Evolutionary conservation across 2,329 filamentous ascomycete genomes (phyloP).

Genomic region (Curvularia verruculosa): DNA sequence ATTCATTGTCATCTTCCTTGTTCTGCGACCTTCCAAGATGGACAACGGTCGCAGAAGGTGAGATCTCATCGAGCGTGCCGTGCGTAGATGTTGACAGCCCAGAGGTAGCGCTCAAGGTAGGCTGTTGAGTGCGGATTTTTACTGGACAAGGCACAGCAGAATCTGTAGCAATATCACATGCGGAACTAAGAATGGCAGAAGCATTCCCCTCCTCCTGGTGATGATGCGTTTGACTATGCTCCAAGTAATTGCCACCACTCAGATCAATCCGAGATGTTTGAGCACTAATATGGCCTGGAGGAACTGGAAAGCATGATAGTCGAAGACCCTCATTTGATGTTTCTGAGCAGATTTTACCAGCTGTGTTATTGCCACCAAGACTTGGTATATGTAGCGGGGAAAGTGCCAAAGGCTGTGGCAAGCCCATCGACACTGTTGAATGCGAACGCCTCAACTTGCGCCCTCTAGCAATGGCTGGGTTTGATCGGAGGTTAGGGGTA

Average conservation of each 20-base stretch:
- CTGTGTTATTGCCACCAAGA: constrained; percentile 29
- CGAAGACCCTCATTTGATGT: constrained; percentile 39
- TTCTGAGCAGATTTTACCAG: constrained; percentile 38
- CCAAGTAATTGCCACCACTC: neutral
- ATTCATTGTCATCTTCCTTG: constrained; percentile 20
- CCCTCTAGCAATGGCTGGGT: constrained; percentile 21
- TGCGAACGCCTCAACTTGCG: constrained; percentile 38
- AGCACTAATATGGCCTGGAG: constrained; percentile 19
- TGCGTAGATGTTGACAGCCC: constrained; percentile 25
- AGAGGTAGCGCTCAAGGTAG: constrained; percentile 22
- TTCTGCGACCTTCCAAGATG: constrained; percentile 4
- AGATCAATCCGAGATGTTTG: constrained; percentile 19
- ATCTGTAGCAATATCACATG: neutral
- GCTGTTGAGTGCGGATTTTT: constrained; percentile 31
- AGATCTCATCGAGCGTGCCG: constrained; percentile 16
- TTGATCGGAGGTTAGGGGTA: constrained; percentile 37
- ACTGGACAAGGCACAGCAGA: constrained; percentile 10
- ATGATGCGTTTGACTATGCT: neutral
- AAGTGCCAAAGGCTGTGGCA: constrained; percentile 29
- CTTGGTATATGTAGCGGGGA: constrained; percentile 40
- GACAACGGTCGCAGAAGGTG: neutral
- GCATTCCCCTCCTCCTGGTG: neutral
- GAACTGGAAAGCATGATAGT: constrained; percentile 36
- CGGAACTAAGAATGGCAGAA: neutral
- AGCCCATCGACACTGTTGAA: constrained; percentile 36